These are phyloP conservation scores for Leccinum variicolor DNA, from an alignment of 768 basidiomycete species.

Conservation along the genomic window DNA sequence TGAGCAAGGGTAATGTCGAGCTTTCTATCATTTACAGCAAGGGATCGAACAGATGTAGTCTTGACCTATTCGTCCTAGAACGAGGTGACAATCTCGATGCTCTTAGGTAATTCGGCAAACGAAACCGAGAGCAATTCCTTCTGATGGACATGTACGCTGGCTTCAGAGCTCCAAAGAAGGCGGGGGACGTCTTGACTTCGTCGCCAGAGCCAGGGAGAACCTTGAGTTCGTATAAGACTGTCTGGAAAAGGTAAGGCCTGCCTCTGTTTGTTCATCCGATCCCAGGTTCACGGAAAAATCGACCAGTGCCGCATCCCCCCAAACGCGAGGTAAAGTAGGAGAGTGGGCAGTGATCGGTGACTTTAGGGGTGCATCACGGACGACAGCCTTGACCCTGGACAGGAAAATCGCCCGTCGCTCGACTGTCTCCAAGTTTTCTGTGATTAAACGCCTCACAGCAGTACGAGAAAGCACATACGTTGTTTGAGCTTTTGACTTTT, in stretches of 20 bases:
- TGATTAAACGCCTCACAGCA: conserved; percentile 1
- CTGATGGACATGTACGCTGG: conserved; percentile 18
- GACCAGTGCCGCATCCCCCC: conserved; percentile 19
- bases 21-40: conserved; percentile 11
- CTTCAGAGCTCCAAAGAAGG: conserved; percentile 66
- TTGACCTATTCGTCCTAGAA: conserved; percentile 21
- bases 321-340: conserved; percentile 64
- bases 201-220: conserved; percentile 1
- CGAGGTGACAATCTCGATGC: conserved; percentile 6
- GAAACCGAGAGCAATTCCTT: conserved; percentile 19
- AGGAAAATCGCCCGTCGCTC: conserved; percentile 75
- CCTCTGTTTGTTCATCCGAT: conserved; percentile 70
- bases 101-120: conserved; percentile 34
- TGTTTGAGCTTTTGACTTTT: conserved; percentile 74
- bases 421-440: conserved; percentile 36
- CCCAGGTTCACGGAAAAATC: not conserved
- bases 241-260: conserved; percentile 39
- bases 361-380: conserved; percentile 65
- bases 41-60: conserved; percentile 37
- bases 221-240: conserved; percentile 13
- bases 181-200: conserved; percentile 28
- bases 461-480: conserved; percentile 41
- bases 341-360: conserved; percentile 70
- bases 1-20: conserved; percentile 2
- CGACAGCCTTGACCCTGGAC: conserved; percentile 60